phyloP scores from a whole-genome alignment of 371 early-diverging fungal species.

The Dichotomocladium elegans region DNA sequence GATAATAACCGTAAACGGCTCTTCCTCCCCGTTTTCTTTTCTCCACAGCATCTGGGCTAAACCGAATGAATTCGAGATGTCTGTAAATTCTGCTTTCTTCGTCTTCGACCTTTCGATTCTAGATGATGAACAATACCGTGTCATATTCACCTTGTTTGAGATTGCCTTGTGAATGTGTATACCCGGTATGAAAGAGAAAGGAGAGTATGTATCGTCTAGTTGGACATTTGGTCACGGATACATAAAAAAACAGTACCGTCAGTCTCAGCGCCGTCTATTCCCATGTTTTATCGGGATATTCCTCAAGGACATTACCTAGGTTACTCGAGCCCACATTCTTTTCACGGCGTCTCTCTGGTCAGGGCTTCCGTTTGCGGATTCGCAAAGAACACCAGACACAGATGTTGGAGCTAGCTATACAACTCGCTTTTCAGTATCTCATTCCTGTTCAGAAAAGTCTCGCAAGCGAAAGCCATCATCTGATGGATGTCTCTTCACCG shows the following conservation, averaged over 20 bases:
- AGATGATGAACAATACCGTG: slow-evolving; percentile 83
- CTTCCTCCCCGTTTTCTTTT: background rate
- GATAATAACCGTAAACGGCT: slow-evolving; percentile 38
- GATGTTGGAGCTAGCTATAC: slow-evolving; percentile 21
- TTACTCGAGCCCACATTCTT: slow-evolving; percentile 66
- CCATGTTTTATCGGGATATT: slow-evolving; percentile 72
- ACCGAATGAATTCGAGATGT: background rate
- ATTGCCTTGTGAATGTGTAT: slow-evolving; percentile 59
- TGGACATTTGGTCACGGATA: background rate
- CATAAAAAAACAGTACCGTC: slow-evolving; percentile 19
- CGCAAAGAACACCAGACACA: slow-evolving; percentile 46
- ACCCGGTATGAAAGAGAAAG: background rate
- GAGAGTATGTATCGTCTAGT: background rate
- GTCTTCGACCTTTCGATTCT: slow-evolving; percentile 92
- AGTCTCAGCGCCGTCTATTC: slow-evolving; percentile 39
- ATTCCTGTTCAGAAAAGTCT: background rate
- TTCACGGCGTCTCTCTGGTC: slow-evolving; percentile 46
- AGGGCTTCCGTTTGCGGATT: slow-evolving; percentile 46
- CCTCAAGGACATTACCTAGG: slow-evolving; percentile 89
- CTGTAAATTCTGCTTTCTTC: slow-evolving; percentile 85
- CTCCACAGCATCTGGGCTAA: background rate
- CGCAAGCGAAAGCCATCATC: slow-evolving; percentile 32
- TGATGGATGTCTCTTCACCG: no score
- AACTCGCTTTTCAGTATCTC: background rate
- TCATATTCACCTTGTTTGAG: slow-evolving; percentile 89